phyloP scores from a whole-genome alignment of 2,329 filamentous ascomycete genomes.

The Aspergillus neotritici region DNA sequence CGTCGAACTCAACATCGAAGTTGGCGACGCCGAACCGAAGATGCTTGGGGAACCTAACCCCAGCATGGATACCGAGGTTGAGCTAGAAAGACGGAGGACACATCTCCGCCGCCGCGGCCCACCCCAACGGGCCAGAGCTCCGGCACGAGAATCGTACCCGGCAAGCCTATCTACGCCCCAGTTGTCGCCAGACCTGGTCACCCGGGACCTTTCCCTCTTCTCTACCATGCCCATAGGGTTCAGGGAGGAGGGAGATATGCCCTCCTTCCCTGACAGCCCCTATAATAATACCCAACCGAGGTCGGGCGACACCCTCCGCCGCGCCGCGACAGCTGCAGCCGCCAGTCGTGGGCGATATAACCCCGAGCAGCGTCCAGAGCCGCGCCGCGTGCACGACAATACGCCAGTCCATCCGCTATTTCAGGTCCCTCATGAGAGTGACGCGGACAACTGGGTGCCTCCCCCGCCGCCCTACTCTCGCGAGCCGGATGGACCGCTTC shows the following conservation, averaged over 20 bases:
- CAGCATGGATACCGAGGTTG: conserved; percentile 71
- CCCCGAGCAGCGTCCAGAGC: conserved; percentile 35
- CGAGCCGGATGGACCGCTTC: conserved; percentile 32
- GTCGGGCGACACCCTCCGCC: conserved; percentile 63
- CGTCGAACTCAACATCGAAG: conserved; percentile 62
- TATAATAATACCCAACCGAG: conserved; percentile 69
- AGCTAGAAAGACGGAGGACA: conserved; percentile 69
- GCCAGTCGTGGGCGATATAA: conserved; percentile 64
- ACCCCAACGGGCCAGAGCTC: conserved; percentile 30
- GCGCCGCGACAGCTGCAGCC: conserved; percentile 68
- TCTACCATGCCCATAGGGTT: conserved; percentile 20
- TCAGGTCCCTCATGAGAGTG: conserved; percentile 77
- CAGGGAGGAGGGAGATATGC: conserved; percentile 26
- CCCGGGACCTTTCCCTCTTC: conserved; percentile 25
- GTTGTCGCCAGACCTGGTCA: conserved; percentile 10
- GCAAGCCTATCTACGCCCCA: conserved; percentile 15
- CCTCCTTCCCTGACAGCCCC: conserved; percentile 62
- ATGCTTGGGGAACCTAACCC: conserved; percentile 66
- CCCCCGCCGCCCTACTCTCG: conserved; percentile 69
- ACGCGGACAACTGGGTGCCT: conserved; percentile 83
- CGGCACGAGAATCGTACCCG: conserved; percentile 21
- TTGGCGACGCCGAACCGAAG: conserved; percentile 65
- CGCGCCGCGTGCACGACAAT: conserved; percentile 39
- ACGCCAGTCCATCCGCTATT: conserved; percentile 10
- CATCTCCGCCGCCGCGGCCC: conserved; percentile 54